These are phyloP conservation scores for Dalbergia cochinchinensis DNA, from an alignment of 306 rosid genomes.

Conservation along the genomic window DNA sequence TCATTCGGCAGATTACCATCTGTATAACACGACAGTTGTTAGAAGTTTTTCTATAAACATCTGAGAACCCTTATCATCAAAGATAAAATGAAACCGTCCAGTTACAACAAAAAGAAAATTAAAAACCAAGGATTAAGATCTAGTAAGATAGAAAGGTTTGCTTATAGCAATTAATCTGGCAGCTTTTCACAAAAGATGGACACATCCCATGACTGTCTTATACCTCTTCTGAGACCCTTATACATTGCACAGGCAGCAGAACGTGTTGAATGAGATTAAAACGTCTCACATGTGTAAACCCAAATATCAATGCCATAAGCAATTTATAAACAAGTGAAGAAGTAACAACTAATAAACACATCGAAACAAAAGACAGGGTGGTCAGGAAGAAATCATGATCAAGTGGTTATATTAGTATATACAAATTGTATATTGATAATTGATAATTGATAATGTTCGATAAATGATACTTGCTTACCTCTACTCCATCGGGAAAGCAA, in stretches of 20 bases:
- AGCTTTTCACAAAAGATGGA: constrained; percentile 9
- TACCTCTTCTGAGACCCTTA: background rate
- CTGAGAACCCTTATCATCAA: background rate
- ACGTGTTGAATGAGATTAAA: background rate
- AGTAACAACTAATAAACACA: background rate
- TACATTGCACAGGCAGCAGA: background rate
- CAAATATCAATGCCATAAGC: background rate
- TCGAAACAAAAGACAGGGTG: background rate
- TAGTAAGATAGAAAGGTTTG: background rate
- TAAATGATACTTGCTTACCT: constrained; percentile 48
- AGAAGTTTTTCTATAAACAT: background rate
- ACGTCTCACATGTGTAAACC: background rate
- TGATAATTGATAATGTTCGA: background rate
- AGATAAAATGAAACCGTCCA: background rate
- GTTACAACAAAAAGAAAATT: constrained; percentile 8
- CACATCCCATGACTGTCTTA: background rate
- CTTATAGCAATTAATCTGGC: constrained; percentile 4
- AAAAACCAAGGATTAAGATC: background rate
- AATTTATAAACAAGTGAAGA: background rate
- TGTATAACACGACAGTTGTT: background rate
- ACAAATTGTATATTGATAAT: background rate
- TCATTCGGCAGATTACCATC: constrained; percentile 11
- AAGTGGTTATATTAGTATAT: background rate
- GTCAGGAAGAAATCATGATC: background rate
- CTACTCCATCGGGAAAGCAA: constrained; percentile 87